These are phyloP conservation scores for Candida saitoana DNA, from an alignment of 805 yeast species.

Conservation along the genomic window DNA sequence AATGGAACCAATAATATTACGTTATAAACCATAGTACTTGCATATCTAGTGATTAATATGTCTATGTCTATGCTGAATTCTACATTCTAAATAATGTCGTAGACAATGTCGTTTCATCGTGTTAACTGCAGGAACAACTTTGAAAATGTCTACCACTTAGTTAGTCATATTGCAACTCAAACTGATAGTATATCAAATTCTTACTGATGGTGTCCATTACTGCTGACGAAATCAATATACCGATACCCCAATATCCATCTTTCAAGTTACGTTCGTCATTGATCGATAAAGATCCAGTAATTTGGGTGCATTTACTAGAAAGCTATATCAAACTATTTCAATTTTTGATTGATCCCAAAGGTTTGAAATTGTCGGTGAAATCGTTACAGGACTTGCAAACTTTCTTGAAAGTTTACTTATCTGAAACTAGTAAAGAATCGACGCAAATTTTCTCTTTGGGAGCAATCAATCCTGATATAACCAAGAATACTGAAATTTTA, in stretches of 20 bases:
- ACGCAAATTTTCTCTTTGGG: conserved; percentile 65
- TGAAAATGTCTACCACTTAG: not conserved
- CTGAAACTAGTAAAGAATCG: conserved; percentile 59
- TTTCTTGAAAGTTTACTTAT: conserved; percentile 54
- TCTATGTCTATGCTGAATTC: no score
- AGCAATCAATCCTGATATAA: conserved; percentile 65
- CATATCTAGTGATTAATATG: no score
- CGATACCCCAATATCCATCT: conserved; percentile 71
- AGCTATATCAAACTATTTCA: conserved; percentile 54
- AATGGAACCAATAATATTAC: no score
- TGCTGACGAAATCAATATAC: conserved; percentile 27
- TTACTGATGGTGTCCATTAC: not conserved
- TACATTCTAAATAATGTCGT: not conserved
- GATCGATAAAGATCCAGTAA: conserved; percentile 79
- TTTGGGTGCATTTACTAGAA: conserved; percentile 71
- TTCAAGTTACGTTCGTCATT: conserved; percentile 70
- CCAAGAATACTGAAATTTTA: conserved; percentile 45
- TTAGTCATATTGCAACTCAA: not conserved
- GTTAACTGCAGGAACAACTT: not conserved
- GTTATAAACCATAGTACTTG: no score
- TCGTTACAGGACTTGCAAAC: conserved; percentile 55
- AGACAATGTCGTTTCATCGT: not conserved
- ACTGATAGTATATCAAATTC: not conserved
- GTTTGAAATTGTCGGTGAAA: conserved; percentile 42
- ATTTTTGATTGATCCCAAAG: conserved; percentile 38